Percentiles rank a stretch among this genome's conserved stretches.
Evolutionary conservation across 352 stramenopile species (phyloP).

Genomic region (Globisporangium camurandrum): DNA sequence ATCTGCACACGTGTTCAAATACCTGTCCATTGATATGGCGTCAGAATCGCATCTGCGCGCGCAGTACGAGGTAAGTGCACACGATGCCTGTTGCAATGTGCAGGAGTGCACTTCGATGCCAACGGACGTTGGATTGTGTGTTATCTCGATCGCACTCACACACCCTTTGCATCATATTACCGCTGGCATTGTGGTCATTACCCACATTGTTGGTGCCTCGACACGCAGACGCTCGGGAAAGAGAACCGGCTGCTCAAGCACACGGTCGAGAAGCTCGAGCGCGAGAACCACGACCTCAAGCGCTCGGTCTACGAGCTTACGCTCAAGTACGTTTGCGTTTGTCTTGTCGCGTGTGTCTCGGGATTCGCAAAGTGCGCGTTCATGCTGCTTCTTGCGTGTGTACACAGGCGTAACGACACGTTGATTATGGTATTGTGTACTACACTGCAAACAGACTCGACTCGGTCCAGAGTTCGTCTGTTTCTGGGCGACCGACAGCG

Average conservation of each 20-base stretch:
- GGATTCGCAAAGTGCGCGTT: too few relatives aligned
- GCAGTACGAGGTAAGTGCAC: conserved; percentile 64
- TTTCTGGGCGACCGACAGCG: too few relatives aligned
- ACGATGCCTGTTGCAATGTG: not conserved
- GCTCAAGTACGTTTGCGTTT: conserved; percentile 58
- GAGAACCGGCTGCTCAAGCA: conserved; percentile 83
- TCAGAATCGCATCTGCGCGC: conserved; percentile 74
- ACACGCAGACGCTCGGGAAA: conserved; percentile 53
- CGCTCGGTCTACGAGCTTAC: conserved; percentile 87
- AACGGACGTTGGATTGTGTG: not conserved
- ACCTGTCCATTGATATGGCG: conserved; percentile 37
- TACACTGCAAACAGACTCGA: conserved; percentile 52
- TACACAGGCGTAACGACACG: not conserved
- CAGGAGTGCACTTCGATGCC: not conserved
- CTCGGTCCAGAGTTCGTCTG: conserved; percentile 39
- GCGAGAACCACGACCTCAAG: conserved; percentile 87
- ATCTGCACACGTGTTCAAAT: conserved; percentile 38
- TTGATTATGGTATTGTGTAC: not conserved
- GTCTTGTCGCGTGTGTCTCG: not conserved
- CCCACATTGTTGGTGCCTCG: conserved; percentile 1
- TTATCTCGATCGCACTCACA: not conserved
- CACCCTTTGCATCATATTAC: not conserved
- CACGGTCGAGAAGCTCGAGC: conserved; percentile 77
- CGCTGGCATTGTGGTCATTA: not conserved
- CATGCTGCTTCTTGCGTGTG: not conserved